A percentile compares a stretch with the other conserved stretches of the same genome.
These are phyloP conservation scores for Hirsutella minnesotensis DNA, from an alignment of 2,329 filamentous ascomycete genomes.

Conservation along the genomic window DNA sequence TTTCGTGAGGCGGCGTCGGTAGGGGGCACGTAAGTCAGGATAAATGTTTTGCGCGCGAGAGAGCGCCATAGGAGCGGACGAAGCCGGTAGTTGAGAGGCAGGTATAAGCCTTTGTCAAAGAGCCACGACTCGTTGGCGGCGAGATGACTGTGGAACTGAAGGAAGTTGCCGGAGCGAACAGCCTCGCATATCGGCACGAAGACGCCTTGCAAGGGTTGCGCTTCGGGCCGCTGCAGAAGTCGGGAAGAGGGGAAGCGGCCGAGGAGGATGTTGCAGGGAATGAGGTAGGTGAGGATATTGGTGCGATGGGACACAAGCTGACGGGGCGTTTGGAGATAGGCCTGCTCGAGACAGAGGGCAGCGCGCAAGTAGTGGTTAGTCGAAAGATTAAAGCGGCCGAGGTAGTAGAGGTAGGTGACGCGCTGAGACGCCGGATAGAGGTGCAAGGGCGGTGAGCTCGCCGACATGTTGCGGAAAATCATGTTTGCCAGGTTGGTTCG, in stretches of 20 bases:
- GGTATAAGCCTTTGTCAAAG: slow-evolving; percentile 59
- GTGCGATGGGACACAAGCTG: slow-evolving; percentile 61
- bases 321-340: slow-evolving; percentile 58
- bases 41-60: slow-evolving; percentile 64
- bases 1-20: slow-evolving; percentile 39
- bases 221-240: slow-evolving; percentile 56
- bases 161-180: slow-evolving; percentile 62
- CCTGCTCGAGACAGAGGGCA: slow-evolving; percentile 60
- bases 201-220: slow-evolving; percentile 44
- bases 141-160: slow-evolving; percentile 59
- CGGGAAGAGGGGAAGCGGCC: slow-evolving; percentile 64
- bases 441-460: slow-evolving; percentile 67
- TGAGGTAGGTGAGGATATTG: slow-evolving; percentile 72
- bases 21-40: slow-evolving; percentile 64
- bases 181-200: slow-evolving; percentile 66
- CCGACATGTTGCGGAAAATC: slow-evolving; percentile 79
- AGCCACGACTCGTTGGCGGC: slow-evolving; percentile 59
- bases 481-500: slow-evolving; percentile 77
- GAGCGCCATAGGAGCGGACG: slow-evolving; percentile 78
- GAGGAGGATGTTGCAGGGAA: slow-evolving; percentile 71
- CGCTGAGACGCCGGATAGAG: slow-evolving; percentile 78
- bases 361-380: slow-evolving; percentile 75
- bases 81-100: slow-evolving; percentile 65
- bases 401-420: slow-evolving; percentile 88
- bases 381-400: slow-evolving; percentile 80